Evolutionary conservation across 2,329 filamentous ascomycete genomes (phyloP).

Genomic region (Monilinia fructigena): DNA sequence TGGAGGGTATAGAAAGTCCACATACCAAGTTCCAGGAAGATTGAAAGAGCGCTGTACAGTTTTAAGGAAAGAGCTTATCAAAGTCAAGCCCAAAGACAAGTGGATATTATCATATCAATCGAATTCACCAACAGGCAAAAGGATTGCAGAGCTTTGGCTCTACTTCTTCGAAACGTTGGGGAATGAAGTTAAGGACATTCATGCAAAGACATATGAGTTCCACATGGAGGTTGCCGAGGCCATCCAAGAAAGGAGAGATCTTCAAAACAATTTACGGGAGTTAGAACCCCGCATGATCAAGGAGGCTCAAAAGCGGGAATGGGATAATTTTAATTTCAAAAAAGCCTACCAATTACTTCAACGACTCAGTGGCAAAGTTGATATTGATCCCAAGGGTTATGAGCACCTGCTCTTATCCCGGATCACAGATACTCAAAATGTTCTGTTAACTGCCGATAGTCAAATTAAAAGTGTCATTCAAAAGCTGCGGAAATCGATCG

Average conservation of each 20-base stretch:
- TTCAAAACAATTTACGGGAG: neutral
- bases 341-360: neutral
- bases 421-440: neutral
- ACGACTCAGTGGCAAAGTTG: neutral
- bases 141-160: neutral
- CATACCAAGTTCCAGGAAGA: neutral
- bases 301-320: neutral
- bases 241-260: neutral
- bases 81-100: neutral
- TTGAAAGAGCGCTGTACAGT: neutral
- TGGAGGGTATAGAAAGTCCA: too few relatives aligned
- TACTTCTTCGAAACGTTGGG: neutral
- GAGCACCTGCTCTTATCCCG: neutral
- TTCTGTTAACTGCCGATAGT: neutral
- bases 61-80: neutral
- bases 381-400: neutral
- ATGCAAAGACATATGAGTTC: neutral
- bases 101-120: neutral
- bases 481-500: neutral
- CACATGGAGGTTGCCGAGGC: neutral
- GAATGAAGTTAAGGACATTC: fast-evolving
- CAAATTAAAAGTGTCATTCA: too few relatives aligned
- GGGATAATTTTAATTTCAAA: neutral
- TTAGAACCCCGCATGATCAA: neutral
- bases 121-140: neutral